These are phyloP conservation scores for Gynochthodes officinalis DNA, from an alignment of 257 asterid genomes.

Conservation along the genomic window DNA sequence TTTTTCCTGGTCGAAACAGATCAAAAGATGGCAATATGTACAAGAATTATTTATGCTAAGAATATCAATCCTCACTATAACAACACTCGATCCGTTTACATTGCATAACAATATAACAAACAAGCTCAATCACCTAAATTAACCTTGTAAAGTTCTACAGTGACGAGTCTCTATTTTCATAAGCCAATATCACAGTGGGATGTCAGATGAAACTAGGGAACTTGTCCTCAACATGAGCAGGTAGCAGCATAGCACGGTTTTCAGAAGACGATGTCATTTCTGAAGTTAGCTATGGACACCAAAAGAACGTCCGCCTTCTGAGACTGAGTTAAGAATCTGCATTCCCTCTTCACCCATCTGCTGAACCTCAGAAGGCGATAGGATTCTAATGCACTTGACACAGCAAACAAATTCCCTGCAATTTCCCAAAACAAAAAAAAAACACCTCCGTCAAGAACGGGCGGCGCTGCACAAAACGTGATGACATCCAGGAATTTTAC, in stretches of 20 bases:
- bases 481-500: too few species aligned
- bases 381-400: constrained; percentile 84
- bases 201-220: neutral
- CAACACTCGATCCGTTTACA: neutral
- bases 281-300: constrained; percentile 28
- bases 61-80: constrained; percentile 2
- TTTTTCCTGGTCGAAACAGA: neutral
- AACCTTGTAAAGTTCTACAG: neutral
- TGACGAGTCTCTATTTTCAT: neutral
- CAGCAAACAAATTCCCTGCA: constrained; percentile 89
- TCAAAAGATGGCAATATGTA: neutral
- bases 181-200: neutral
- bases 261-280: neutral
- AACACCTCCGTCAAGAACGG: neutral
- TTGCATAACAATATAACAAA: neutral
- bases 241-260: too few species aligned
- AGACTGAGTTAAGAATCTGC: constrained; percentile 80
- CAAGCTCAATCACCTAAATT: constrained; percentile 7
- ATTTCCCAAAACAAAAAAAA: too few species aligned
- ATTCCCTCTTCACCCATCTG: constrained; percentile 99
- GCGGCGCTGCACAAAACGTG: too few species aligned
- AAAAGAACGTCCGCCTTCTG: constrained; percentile 31
- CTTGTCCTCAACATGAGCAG: neutral
- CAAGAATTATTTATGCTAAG: neutral
- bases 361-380: constrained; percentile 91